Evolutionary conservation across 345 rosid genomes (phyloP).

Genomic region (Eucalyptus cladocalyx): DNA sequence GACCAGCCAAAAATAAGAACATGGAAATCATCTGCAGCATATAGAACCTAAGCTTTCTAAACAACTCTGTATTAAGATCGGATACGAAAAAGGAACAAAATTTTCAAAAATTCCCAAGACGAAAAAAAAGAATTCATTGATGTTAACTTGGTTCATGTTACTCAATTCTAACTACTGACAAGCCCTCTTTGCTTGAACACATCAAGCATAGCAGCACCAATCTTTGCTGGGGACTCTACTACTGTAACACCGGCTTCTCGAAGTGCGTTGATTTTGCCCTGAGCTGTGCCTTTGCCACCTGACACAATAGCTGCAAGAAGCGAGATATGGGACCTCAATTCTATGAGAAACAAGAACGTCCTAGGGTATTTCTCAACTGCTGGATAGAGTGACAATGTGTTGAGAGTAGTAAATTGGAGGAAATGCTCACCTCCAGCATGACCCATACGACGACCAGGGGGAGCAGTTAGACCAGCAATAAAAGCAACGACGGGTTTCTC

Average conservation of each 20-base stretch:
- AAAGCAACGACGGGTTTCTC: slow-evolving; percentile 93
- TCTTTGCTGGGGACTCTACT: slow-evolving; percentile 92
- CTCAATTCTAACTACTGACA: background rate
- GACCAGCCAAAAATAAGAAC: background rate
- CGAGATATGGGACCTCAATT: background rate
- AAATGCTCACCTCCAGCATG: slow-evolving; percentile 81
- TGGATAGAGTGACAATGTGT: background rate
- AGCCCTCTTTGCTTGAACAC: slow-evolving; percentile 79
- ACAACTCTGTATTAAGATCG: background rate
- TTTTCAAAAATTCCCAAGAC: background rate
- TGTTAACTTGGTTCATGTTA: background rate
- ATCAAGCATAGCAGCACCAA: slow-evolving; percentile 68
- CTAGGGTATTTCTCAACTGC: background rate
- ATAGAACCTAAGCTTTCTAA: background rate
- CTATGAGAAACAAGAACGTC: background rate
- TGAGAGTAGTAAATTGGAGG: background rate
- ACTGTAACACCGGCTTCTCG: slow-evolving; percentile 87
- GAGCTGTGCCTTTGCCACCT: slow-evolving; percentile 95
- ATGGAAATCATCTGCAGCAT: background rate
- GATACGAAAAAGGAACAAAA: background rate
- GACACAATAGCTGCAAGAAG: slow-evolving; percentile 69
- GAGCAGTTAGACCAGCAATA: slow-evolving; percentile 97
- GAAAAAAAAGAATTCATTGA: background rate
- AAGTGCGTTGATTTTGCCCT: slow-evolving; percentile 77
- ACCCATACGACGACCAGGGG: slow-evolving; percentile 99